Base-by-base conservation (phyloP, 371 early-diverging fungal species). In the Syncephalastrum sp. region DNA sequence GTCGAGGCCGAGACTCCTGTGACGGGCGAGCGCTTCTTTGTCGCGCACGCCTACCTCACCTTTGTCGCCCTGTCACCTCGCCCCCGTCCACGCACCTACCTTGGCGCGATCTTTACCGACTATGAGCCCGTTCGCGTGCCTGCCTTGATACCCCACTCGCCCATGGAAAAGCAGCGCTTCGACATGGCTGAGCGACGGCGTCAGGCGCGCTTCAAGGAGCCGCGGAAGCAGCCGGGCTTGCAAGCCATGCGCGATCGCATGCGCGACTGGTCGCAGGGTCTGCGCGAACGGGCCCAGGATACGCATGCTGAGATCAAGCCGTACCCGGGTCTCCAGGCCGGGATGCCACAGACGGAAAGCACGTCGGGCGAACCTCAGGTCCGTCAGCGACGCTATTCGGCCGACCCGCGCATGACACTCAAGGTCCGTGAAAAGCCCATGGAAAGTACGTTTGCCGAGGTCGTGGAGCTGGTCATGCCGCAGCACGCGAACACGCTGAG, bases 401-500 rank as follows among this genome's bases (percentile, higher is more conserved):
- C 62, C 15, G 79, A 75, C 52, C 70, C 75, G 15, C 52, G 61
- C 6, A 64, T 77, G 67, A 10, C 63, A 23, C 60, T 43, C 6
- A 19, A 47, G 7, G 47, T 48, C 13, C 16, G 16, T 5, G 60
- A 60, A 41, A 66, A 69, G 15, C 74, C 70, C 10, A 82, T 83
- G 68, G 68, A 69, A n/a, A 64, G 64, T 1, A 83, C 84, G 0
- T 86, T 81, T 73, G 82, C 87, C 1, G 86, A 91, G 60, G 74
- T 82, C 13, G 83, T 84, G 0, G 82, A 90, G 42, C 56, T 87
- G 47, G 85, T 91, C 7, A 77, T 91, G 75, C 91, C 91, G 14
- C 87, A 88, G 41, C 89, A 91, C 68, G 88, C 88, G 21, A 91
- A 91, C 52, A 80, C 85, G 3, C 59, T 87, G 4, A 74, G 77